phyloP scores from a whole-genome alignment of 2,329 filamentous ascomycete species.

The Sporothrix curviconia region DNA sequence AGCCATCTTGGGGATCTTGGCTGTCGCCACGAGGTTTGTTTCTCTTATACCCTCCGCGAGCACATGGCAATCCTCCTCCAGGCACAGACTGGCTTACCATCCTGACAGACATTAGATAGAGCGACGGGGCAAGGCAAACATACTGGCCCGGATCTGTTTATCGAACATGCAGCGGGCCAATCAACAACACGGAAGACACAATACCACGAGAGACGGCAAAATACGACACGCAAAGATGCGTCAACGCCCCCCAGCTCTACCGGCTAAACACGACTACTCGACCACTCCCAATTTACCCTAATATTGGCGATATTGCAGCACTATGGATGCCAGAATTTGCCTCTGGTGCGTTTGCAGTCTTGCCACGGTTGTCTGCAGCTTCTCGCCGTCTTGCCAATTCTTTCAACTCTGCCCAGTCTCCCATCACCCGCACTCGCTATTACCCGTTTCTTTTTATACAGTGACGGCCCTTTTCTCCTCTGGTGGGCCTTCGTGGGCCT shows the following conservation, averaged over 20 bases:
- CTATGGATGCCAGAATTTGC: not conserved
- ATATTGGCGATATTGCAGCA: not conserved
- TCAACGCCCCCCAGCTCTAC: not conserved
- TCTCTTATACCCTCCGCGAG: too few relatives aligned
- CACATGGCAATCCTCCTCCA: not conserved
- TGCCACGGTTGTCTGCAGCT: not conserved
- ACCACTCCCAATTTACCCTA: not conserved
- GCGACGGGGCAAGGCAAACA: too few relatives aligned
- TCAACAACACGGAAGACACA: not conserved
- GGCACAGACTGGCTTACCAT: not conserved
- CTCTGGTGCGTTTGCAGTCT: not conserved
- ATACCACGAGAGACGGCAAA: not conserved
- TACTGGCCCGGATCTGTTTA: too few relatives aligned
- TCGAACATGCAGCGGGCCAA: too few relatives aligned
- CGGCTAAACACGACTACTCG: not conserved
- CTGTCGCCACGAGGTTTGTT: not conserved
- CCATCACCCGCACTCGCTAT: too few relatives aligned
- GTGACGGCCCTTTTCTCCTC: not conserved
- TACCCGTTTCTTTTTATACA: not conserved
- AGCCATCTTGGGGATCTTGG: too few relatives aligned
- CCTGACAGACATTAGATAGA: not conserved
- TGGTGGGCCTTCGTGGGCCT: too few relatives aligned
- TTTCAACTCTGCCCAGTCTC: too few relatives aligned
- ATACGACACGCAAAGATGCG: too few relatives aligned
- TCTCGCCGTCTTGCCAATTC: not conserved